Conservation (phyloP, 2,329 filamentous ascomycete genomes). For the Nothomitra cinnamomea region DNA sequence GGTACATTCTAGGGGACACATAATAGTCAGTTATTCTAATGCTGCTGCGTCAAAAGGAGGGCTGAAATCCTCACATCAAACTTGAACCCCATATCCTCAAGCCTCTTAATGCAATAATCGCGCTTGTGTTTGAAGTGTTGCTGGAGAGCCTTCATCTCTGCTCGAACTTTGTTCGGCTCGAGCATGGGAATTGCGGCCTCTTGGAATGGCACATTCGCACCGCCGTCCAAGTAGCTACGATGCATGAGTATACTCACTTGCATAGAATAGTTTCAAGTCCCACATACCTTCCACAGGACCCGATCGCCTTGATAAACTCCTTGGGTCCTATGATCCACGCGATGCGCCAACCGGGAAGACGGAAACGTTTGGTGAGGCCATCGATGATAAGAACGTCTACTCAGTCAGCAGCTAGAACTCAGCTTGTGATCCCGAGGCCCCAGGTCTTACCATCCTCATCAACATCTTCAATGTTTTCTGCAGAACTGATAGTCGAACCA, state of each 20-base stretch:
- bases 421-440: conserved; percentile 3
- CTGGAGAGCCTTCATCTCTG: conserved; percentile 82
- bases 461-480: conserved; percentile 79
- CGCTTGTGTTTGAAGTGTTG: conserved; percentile 83
- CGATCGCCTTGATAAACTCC: conserved; percentile 88
- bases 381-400: conserved; percentile 83
- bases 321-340: conserved; percentile 94
- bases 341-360: conserved; percentile 88
- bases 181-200: conserved; percentile 87
- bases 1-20: conserved; percentile 41
- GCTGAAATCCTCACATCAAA: conserved; percentile 34
- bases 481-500: conserved; percentile 73
- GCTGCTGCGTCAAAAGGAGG: background rate
- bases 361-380: conserved; percentile 90
- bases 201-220: conserved; percentile 89
- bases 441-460: conserved; percentile 44
- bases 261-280: no score
- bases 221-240: conserved; percentile 66
- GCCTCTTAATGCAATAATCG: conserved; percentile 69
- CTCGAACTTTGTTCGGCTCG: conserved; percentile 62
- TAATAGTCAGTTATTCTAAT: background rate
- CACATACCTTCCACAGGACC: conserved; percentile 68
- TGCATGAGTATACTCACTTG: no score
- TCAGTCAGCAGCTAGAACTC: conserved; percentile 12
- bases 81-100: conserved; percentile 73